Evolutionary conservation across 2,329 filamentous ascomycete genomes (phyloP).

Genomic region (Gremmenia infestans): DNA sequence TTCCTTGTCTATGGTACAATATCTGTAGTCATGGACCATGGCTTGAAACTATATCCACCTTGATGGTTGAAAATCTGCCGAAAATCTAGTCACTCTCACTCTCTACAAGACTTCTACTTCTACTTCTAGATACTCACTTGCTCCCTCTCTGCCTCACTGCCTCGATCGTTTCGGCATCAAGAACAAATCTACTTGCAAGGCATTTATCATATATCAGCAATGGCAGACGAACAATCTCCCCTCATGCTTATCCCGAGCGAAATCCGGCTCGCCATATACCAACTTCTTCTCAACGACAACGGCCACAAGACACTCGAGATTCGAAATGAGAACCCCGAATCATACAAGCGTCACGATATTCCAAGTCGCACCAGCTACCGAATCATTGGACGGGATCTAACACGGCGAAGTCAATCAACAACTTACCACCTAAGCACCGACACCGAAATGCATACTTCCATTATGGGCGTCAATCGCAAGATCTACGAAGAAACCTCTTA

Average conservation of each 20-base stretch:
- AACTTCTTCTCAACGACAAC: constrained; percentile 39
- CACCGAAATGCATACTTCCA: constrained; percentile 37
- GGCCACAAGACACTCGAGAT: constrained; percentile 36
- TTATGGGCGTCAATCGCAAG: constrained; percentile 42
- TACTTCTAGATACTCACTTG: neutral
- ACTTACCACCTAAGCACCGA: constrained; percentile 49
- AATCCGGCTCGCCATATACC: constrained; percentile 28
- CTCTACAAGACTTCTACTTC: neutral
- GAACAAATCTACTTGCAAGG: neutral
- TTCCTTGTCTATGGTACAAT: neutral
- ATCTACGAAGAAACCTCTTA: constrained; percentile 52
- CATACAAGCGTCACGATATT: constrained; percentile 19
- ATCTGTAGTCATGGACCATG: neutral
- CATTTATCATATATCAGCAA: neutral
- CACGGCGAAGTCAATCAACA: constrained; percentile 42
- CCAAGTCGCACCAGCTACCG: constrained; percentile 37
- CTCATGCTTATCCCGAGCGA: constrained; percentile 25
- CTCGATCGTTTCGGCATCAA: too few relatives aligned
- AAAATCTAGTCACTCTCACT: neutral
- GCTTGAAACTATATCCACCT: neutral
- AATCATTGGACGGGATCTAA: constrained; percentile 37
- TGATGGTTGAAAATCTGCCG: neutral
- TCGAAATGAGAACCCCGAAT: constrained; percentile 30
- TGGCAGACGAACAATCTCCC: constrained; percentile 9
- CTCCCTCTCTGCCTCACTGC: too few relatives aligned